phyloP scores from a whole-genome alignment of 1,139 yeast species.

The Meyerozyma guilliermondii region DNA sequence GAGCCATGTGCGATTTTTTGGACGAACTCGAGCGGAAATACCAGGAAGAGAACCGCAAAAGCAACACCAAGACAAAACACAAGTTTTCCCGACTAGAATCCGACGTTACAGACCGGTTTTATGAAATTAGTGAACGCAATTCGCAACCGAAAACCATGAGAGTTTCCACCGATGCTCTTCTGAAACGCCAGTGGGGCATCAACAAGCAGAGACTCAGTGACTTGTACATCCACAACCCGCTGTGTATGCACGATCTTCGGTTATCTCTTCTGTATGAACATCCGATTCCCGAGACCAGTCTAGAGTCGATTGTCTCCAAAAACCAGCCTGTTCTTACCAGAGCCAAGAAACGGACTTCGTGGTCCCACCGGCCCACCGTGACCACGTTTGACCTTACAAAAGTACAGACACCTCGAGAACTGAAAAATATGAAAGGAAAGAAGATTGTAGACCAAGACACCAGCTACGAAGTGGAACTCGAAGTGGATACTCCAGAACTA shows the following conservation, averaged over 20 bases:
- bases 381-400: conserved; percentile 68
- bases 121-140: conserved; percentile 32
- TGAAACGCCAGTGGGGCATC: conserved; percentile 60
- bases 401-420: conserved; percentile 46
- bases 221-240: conserved; percentile 68
- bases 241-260: conserved; percentile 71
- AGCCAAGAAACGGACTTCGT: conserved; percentile 60
- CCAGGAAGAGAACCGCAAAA: conserved; percentile 33
- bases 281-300: conserved; percentile 57
- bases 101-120: conserved; percentile 39
- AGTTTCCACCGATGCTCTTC: conserved; percentile 54
- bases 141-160: conserved; percentile 60
- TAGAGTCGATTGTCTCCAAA: conserved; percentile 32
- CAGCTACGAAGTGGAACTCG: conserved; percentile 62
- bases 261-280: conserved; percentile 72
- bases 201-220: conserved; percentile 71
- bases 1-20: conserved; percentile 52
- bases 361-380: conserved; percentile 62
- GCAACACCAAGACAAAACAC: conserved; percentile 28
- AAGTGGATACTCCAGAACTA: conserved; percentile 62
- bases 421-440: conserved; percentile 39
- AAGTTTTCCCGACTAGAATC: conserved; percentile 38
- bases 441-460: conserved; percentile 36
- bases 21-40: conserved; percentile 48
- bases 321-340: conserved; percentile 49